phyloP scores from a whole-genome alignment of 257 asterid genomes.

The Parsonsia alboflavescens region DNA sequence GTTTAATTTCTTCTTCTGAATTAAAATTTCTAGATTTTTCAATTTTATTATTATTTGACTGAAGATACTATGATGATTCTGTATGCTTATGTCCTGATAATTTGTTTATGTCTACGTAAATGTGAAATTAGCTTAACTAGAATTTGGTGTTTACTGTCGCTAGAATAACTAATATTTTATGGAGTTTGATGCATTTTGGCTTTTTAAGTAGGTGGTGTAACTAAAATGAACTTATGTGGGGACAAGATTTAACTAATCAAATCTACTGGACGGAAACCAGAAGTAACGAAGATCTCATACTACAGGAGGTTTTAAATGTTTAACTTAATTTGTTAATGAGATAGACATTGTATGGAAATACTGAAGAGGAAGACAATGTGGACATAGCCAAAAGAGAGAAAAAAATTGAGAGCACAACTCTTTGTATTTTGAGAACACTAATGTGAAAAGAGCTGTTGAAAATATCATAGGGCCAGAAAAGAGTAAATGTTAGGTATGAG shows the following conservation, averaged over 20 bases:
- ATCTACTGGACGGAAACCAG: background rate
- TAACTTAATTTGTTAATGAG: background rate
- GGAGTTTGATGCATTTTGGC: background rate
- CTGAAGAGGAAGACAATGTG: background rate
- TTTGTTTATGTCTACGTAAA: background rate
- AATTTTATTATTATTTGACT: background rate
- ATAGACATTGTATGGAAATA: background rate
- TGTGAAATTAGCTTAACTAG: background rate
- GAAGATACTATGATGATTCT: background rate
- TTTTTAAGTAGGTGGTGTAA: background rate
- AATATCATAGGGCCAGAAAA: background rate
- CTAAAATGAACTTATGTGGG: background rate
- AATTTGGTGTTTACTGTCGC: background rate
- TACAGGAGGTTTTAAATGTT: background rate
- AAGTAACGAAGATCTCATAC: background rate
- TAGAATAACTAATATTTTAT: background rate
- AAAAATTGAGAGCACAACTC: background rate
- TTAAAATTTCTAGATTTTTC: background rate
- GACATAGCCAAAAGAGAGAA: background rate
- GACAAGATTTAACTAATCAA: background rate
- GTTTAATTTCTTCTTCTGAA: background rate
- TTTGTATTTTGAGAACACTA: background rate
- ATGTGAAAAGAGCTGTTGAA: too few relatives aligned
- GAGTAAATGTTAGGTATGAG: background rate
- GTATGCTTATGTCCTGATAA: background rate